phyloP scores from a whole-genome alignment of 2,329 filamentous ascomycete genomes.

The Penicillium concentricum region DNA sequence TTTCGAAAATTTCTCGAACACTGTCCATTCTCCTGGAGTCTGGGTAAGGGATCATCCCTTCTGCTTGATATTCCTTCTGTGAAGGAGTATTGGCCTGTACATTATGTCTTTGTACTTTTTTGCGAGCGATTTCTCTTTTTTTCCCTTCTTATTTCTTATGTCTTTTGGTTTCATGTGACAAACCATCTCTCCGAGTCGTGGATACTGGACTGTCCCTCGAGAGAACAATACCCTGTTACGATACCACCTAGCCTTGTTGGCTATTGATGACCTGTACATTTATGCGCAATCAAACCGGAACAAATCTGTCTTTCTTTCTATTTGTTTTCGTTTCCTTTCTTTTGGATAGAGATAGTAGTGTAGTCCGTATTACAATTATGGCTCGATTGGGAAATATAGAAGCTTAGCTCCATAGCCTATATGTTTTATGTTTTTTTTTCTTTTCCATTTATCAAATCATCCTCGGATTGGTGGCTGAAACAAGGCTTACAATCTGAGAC shows the following conservation, averaged over 20 bases:
- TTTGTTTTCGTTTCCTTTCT: not conserved
- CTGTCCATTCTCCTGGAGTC: slow-evolving; percentile 1
- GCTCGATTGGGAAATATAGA: too few species aligned
- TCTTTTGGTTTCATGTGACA: not conserved
- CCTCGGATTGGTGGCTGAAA: not conserved
- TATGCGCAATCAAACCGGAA: not conserved
- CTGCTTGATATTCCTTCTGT: slow-evolving; percentile 4
- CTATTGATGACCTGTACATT: slow-evolving; percentile 10
- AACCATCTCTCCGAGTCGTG: slow-evolving; percentile 3
- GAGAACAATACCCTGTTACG: slow-evolving; percentile 10
- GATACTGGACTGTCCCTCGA: slow-evolving; percentile 4
- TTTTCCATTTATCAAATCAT: not conserved
- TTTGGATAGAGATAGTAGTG: too few species aligned
- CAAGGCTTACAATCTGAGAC: not conserved
- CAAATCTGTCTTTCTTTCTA: not conserved
- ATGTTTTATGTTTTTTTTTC: too few species aligned
- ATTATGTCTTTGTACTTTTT: slow-evolving; percentile 1
- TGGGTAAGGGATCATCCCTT: not conserved
- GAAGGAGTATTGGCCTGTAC: slow-evolving; percentile 11
- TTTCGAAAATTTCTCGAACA: not conserved
- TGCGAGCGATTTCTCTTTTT: slow-evolving; percentile 3
- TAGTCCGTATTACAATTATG: too few species aligned
- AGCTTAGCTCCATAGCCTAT: too few species aligned
- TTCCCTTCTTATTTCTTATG: not conserved
- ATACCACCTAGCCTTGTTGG: slow-evolving; percentile 7